A percentile compares a stretch with the other conserved stretches of the same genome.
These are phyloP conservation scores for Backusella westeae DNA, from an alignment of 192 early-diverging fungal genomes.

Conservation along the genomic window DNA sequence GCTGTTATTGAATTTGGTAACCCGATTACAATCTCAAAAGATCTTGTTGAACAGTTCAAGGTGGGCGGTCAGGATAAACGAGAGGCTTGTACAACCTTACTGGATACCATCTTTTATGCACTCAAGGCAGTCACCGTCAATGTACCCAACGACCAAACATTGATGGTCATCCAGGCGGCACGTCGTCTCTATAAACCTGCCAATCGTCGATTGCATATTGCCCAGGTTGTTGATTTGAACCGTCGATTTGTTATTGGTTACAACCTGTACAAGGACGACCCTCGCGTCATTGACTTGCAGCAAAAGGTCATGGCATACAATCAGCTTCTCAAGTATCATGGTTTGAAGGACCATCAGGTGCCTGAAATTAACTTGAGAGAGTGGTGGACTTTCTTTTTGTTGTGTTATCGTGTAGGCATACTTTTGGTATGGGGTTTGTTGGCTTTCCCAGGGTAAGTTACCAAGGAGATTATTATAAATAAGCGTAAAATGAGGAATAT, in stretches of 20 bases:
- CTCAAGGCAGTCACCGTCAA: constrained; percentile 90
- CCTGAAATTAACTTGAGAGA: constrained; percentile 73
- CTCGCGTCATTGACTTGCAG: constrained; percentile 73
- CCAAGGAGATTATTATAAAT: neutral
- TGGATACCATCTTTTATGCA: constrained; percentile 76
- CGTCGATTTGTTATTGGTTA: constrained; percentile 88
- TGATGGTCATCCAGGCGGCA: constrained; percentile 94
- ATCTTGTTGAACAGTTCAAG: constrained; percentile 82
- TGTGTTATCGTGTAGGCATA: constrained; percentile 68
- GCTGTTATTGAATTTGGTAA: constrained; percentile 98
- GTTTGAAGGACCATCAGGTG: constrained; percentile 97
- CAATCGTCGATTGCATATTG: constrained; percentile 81
- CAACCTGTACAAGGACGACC: constrained; percentile 76
- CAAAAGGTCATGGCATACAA: constrained; percentile 84
- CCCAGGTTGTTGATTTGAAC: constrained; percentile 86
- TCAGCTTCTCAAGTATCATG: constrained; percentile 86
- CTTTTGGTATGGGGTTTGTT: constrained; percentile 74
- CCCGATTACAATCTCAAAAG: constrained; percentile 74
- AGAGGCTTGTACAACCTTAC: constrained; percentile 73
- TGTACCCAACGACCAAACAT: constrained; percentile 88
- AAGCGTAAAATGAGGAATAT: neutral
- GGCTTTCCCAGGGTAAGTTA: constrained; percentile 77
- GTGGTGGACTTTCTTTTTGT: constrained; percentile 61
- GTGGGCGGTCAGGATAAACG: constrained; percentile 81
- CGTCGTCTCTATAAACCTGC: constrained; percentile 91